These are phyloP conservation scores for Jaapia argillacea DNA, from an alignment of 768 basidiomycete species.

Conservation along the genomic window DNA sequence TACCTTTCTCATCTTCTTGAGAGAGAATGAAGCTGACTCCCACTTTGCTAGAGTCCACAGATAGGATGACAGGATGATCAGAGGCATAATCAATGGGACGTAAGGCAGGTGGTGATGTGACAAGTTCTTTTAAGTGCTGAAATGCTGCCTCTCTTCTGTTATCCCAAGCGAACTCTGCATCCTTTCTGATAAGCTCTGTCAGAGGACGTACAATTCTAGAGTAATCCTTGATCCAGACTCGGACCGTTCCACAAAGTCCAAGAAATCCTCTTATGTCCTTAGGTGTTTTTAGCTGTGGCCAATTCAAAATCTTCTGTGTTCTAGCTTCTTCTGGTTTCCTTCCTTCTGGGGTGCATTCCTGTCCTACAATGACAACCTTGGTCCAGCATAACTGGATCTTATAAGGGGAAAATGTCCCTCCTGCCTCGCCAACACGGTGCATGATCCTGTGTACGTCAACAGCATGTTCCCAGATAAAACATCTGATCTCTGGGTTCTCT, in stretches of 20 bases:
- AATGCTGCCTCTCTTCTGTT: constrained; percentile 17
- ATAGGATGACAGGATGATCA: constrained; percentile 16
- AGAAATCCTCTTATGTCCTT: constrained; percentile 12
- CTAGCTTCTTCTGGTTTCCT: not conserved
- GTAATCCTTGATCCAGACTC: constrained; percentile 11
- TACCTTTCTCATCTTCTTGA: constrained; percentile 16
- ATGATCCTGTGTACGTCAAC: constrained; percentile 11
- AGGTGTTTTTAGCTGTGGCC: not conserved
- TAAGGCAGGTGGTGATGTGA: constrained; percentile 18
- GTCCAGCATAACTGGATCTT: constrained; percentile 6
- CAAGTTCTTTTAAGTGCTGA: constrained; percentile 17
- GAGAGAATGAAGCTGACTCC: constrained; percentile 28
- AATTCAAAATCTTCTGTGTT: not conserved
- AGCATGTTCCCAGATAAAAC: constrained; percentile 13
- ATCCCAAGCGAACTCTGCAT: constrained; percentile 20
- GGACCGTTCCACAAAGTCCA: constrained; percentile 9
- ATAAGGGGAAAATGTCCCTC: constrained; percentile 8
- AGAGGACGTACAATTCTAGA: constrained; percentile 5
- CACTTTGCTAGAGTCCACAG: constrained; percentile 26
- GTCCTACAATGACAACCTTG: not conserved
- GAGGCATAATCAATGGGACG: constrained; percentile 23
- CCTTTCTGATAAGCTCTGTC: constrained; percentile 10
- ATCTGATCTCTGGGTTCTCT: no score
- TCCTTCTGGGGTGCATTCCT: not conserved
- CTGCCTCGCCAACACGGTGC: constrained; percentile 9